Conservation (phyloP, 2,329 filamentous ascomycete species). For the Colletotrichum euphorbiae region DNA sequence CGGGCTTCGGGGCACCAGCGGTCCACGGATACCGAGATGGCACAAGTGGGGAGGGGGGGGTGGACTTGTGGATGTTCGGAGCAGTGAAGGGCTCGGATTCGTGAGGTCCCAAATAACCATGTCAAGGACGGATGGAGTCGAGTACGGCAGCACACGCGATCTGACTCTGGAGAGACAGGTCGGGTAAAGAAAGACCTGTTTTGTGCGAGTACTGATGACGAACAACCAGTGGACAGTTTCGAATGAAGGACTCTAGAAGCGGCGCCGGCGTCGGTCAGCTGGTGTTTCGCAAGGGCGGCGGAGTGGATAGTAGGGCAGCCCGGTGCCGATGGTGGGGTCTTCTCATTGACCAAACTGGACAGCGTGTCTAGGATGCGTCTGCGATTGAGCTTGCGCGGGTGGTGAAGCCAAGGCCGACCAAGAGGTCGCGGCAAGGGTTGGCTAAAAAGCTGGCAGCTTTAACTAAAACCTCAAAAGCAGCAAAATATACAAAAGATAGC, state of each 20-base stretch:
- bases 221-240: not conserved
- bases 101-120: not conserved
- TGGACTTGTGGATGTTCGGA: not conserved
- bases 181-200: not conserved
- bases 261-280: not conserved
- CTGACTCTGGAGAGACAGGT: not conserved
- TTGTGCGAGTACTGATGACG: not conserved
- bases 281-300: not conserved
- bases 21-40: constrained; percentile 6
- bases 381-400: not conserved
- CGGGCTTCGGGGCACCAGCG: constrained; percentile 15
- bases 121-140: not conserved
- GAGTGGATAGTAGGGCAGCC: not conserved
- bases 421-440: not conserved
- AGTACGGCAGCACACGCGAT: not conserved
- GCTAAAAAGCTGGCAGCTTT: no score
- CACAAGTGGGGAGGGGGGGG: not conserved
- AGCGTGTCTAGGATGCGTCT: not conserved
- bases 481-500: no score
- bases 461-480: no score
- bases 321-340: not conserved
- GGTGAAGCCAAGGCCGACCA: constrained; percentile 4
- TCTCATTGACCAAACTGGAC: no score
- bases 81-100: constrained; percentile 8
- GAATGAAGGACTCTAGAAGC: not conserved